Evolutionary conservation across 2,329 filamentous ascomycete species (phyloP), one percentile per base, ranked within the genome.

Genomic region (Penicillium psychrosexuale): DNA sequence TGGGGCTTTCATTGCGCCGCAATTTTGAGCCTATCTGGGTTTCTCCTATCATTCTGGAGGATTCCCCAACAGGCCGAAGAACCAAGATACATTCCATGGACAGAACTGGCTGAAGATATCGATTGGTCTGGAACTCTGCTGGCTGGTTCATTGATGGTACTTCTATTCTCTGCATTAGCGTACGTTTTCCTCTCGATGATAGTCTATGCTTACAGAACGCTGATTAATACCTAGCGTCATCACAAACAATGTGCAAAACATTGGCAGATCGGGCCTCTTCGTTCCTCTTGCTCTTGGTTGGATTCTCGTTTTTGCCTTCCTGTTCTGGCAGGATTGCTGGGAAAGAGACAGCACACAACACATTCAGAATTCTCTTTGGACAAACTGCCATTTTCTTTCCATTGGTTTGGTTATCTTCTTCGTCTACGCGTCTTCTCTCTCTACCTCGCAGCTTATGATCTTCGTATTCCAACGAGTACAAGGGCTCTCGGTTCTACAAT

Each of bases 1-100:
- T 77, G 70, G 65, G 77, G 74, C 0, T 82, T 78, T 60, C 58
- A 62, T 44, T 55, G 51, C 8, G 52, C 63, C 6, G 53, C 53
- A 12, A 45, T 54, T 6, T 22, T 64, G 15, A 58, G 51, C 13
- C 12, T 33, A 4, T 27, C 37, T 5, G 45, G 31, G 5, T 27
- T 60, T 2, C 39, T 61, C 4, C 8, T 55, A 11, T 55, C 55
- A 13, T 9, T 56, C 5, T 56, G 55, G 55, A 30, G 12, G 5
- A 49, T 61, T 40, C 57, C 57, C 24, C 27, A n/a, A 37, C 30
- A 37, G 2, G 1, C 34, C 17, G 15, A 49, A 2, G 37, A 43
- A 1, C 12, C 43, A 17, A 33, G 27, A 28, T 8, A 28, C 17
- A 22, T 47, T 15, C 33, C 38, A 36, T 53, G n/a, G 46, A 15